Conservation (phyloP, 371 early-diverging fungal genomes). For the Conidiobolus incongruus region DNA sequence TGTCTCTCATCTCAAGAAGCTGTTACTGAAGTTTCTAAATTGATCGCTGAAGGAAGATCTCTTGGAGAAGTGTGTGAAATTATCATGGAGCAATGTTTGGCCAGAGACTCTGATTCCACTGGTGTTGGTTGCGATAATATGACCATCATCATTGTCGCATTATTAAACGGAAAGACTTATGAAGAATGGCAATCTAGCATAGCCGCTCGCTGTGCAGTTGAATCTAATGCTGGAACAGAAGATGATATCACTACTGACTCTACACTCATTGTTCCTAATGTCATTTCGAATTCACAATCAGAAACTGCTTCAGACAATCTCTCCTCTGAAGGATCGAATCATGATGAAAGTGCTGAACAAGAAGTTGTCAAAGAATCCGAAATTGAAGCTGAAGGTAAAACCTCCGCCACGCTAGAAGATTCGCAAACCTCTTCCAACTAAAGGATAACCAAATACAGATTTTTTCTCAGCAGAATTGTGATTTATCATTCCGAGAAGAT, state of each 20-base stretch:
- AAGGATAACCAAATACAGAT: no score
- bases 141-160: slow-evolving; percentile 80
- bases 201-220: not conserved
- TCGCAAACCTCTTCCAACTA: no score
- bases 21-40: slow-evolving; percentile 45
- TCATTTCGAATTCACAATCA: no score
- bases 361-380: not conserved
- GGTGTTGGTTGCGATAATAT: slow-evolving; percentile 97
- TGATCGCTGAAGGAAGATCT: slow-evolving; percentile 22
- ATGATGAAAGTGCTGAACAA: not conserved
- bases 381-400: not conserved
- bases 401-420: no score
- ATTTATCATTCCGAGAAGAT: no score
- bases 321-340: not conserved
- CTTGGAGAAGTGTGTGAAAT: slow-evolving; percentile 57
- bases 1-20: slow-evolving; percentile 80
- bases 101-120: slow-evolving; percentile 48
- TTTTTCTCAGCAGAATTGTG: no score
- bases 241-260: no score
- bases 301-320: no score
- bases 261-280: no score
- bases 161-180: slow-evolving; percentile 45
- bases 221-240: no score
- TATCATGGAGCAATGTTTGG: slow-evolving; percentile 79
- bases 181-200: slow-evolving; percentile 39